Base-by-base conservation (phyloP, 139 green algal genomes). In the Microglena sp. region DNA sequence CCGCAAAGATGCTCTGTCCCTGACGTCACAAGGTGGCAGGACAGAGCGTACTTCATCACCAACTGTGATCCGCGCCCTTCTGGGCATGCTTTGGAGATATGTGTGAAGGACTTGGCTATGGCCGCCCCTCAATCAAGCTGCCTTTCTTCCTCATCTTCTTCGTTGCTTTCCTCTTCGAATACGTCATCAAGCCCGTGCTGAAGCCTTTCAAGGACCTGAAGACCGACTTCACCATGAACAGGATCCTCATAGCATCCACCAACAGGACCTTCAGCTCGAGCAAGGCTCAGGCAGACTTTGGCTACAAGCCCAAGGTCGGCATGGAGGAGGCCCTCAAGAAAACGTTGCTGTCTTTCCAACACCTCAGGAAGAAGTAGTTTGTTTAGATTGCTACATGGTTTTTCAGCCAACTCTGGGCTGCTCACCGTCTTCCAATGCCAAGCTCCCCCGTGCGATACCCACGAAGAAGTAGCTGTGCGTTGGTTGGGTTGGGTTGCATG, bases 51-150 rank as follows among this genome's bases (percentile, higher is more conserved):
- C 67, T 96, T 96, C 62, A 83, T 96, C 53, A 96, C 88, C 45
- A 96, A 96, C 62, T 74, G n/a, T n/a, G n/a, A 31, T 85, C 88
- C 4, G 55, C 65, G 24, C 78, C 67, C 3, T 96, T 96, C 67
- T 96, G 90, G 90, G 68, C 34, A 1, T 91, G 96, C 69, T 85
- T 91, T 57, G 89, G 86, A 0, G 83, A 94, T 70, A 36, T 96
- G 5, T 82, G 88, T 29, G 70, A 91, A 67, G 84, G 82, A 4
- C 75, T 96, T 53, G 89, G 83, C 24, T 96, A 95, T 61, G 44
- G 33, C 7, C 78, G 74, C 15, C 75, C 80, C 4, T 27, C 45
- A 61, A 74, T 79, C 50, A 66, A 83, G 21, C 81, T 96, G 54
- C 89, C 89, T 5, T 81, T 86, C 30, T 28, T 55, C 31, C 76